Base-by-base conservation (phyloP, 495 filamentous ascomycete genomes). In the Penicillium ochrochloron region DNA sequence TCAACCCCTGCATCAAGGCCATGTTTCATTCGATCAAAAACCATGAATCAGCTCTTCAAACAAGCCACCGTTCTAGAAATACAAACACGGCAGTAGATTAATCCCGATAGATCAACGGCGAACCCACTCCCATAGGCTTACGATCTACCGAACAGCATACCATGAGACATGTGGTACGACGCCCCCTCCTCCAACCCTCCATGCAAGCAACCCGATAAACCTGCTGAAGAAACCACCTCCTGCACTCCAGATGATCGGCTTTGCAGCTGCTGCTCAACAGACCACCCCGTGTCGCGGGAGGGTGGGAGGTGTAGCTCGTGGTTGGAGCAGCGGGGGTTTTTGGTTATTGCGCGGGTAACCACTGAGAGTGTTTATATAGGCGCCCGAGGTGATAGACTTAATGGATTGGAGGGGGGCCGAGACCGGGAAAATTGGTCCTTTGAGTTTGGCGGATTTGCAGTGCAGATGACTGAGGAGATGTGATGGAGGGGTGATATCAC, bases 401-500 rank as follows among this genome's bases (percentile, higher is more conserved):
- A 35, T 21, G 17, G 17, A 9, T 14, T 29, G 34, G 9, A 23
- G 53, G 21, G 29, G 19, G 53, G 15, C 29, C 56, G 34, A 29
- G 39, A 31, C 34, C 15, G 56, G 35, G 35, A 44, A 11, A 17
- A 1, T 15, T 15, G 19, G 23, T 31, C 41, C 41, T 64, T 60
- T 63, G 46, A 56, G 62, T 42, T 56, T 27, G 15, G 52, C 33
- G 44, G 42, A 64, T 33, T 52, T 48, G 23, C 48, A 27, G 61
- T 66, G 68, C 61, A 67, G 58, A 58, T 64, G 66, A 67, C 66
- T 48, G 53, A 46, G 23, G 27, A 15, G 59, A 60, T 51, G 44
- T 63, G 41, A 63, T 57, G 31, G 52, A 27, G 41, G 48, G 44
- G 52, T 65, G 55, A 68, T 62, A 53, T 62, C 65, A 58, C 60